Base-by-base conservation (phyloP, 1,284 basidiomycete species). In the Anthracocystis walkeri region DNA sequence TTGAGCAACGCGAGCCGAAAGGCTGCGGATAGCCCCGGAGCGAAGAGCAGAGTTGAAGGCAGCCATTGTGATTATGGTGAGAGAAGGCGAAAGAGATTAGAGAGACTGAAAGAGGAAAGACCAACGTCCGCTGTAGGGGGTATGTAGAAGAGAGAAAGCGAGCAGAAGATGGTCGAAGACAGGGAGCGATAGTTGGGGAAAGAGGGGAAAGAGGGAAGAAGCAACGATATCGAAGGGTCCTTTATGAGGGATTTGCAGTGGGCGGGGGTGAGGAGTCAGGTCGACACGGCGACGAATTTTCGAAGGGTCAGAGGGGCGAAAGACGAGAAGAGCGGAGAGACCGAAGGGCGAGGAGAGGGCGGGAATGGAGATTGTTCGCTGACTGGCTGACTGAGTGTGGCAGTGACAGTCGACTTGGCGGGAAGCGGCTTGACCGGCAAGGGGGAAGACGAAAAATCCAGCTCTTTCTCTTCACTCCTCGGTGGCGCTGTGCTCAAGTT, bases 11-110 rank as follows among this genome's bases (percentile, higher is more conserved):
- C 73, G 73, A 58, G 73, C 58, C 52, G 68, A 75, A 25, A 75
- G 73, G 62, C 68, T 41, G 56, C 73, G 73, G 42, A 69, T 65
- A n/a, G 65, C 68, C 58, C 73, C 68, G 58, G 73, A 71, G 64
- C 73, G 68, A 25, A 75, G 58, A 51, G 68, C 63, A 54, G 67
- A 68, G 67, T 71, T 70, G 65, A 75, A 68, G 50, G 73, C 61
- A 44, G 68, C 63, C 73, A 75, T 75, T 27, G 31, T 66, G 62
- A 59, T 55, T 42, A 31, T 38, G 35, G 16, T 12, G 35, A 38
- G 35, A 4, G 58, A 27, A 33, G 58, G 54, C 20, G 50, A 29
- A 27, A 38, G 53, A 29, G 27, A 44, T 50, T 42, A 56, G 5
- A 56, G 48, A 51, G 40, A 49, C 29, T 20, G 40, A 21, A 35